phyloP scores from a whole-genome alignment of 2,329 filamentous ascomycete genomes.

The Chaetothyriales sp. region DNA sequence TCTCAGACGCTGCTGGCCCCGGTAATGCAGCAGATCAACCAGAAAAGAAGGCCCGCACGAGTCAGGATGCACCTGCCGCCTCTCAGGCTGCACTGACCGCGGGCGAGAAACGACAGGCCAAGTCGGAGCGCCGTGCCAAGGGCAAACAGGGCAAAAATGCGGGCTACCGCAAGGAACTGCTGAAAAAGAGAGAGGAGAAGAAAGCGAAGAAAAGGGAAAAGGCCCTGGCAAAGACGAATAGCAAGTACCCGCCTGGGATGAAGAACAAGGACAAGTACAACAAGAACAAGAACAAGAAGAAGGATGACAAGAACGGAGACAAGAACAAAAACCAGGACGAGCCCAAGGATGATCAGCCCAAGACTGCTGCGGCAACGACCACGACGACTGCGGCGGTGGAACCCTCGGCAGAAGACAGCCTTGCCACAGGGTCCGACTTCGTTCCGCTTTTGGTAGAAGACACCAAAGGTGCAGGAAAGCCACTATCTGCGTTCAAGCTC shows the following conservation, averaged over 20 bases:
- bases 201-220: constrained; percentile 6
- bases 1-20: constrained; percentile 5
- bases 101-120: constrained; percentile 11
- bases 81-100: constrained; percentile 6
- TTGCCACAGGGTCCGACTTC: neutral
- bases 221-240: neutral
- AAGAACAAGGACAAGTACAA: constrained; percentile 13
- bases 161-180: neutral
- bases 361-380: no score
- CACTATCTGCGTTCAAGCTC: neutral
- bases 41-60: constrained; percentile 1
- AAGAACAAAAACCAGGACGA: neutral
- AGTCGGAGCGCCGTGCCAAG: constrained; percentile 15
- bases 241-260: constrained; percentile 8
- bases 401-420: neutral
- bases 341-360: neutral
- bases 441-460: neutral
- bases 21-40: constrained; percentile 1
- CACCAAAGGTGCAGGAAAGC: neutral
- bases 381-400: neutral
- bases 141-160: constrained; percentile 7
- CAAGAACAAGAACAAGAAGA: constrained; percentile 10
- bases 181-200: constrained; percentile 22
- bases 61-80: neutral
- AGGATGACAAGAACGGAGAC: constrained; percentile 9